Base-by-base conservation (phyloP, 2,329 filamentous ascomycete species). In the Nothophaeocryptopus gaeumannii region DNA sequence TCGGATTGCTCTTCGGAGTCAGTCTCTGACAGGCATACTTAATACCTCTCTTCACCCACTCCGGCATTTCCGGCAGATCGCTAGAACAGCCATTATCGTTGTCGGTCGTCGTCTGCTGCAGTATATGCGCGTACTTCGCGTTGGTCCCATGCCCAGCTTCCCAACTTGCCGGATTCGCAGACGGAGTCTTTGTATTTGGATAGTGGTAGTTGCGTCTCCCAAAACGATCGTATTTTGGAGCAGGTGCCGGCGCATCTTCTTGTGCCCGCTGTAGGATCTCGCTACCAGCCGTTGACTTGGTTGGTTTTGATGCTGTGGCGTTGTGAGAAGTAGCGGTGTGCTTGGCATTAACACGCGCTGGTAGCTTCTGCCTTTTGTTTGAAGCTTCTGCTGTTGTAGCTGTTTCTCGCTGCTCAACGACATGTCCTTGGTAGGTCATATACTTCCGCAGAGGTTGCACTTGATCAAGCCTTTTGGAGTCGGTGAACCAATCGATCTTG, bases 11-110 rank as follows among this genome's bases (percentile, higher is more conserved):
- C 0, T 81, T 70, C 0, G 84, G 86, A 0, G 90, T 89, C 1
- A 83, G 80, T 16, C 92, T 83, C 66, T 95, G 82, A 62, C 93
- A 97, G 5, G 91, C 84, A 68, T 93, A 96, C 5, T 75, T 75
- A 9, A 82, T 73, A 26, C 79, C 76, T 47, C 86, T 69, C 36
- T 76, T 72, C 10, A 84, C 80, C 82, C 82, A 95, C 2, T 81
- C 79, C 1, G 90, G 91, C 10, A 88, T 70, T 0, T 79, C 75
- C 0, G 88, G 89, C 1, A 88, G 65, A 2, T 78, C 69, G 32
- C 52, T 69, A 50, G 26, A 72, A 1, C 71, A 68, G 13, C 78
- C 75, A 35, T 47, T 49, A 20, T 95, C 87, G 50, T 91, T 79
- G 51, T 95, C 89, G 2, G 85, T 88, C 0, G 90, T 96, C 1